Evolutionary conservation across 2,329 filamentous ascomycete species (phyloP).

Genomic region (Fusarium illudens): DNA sequence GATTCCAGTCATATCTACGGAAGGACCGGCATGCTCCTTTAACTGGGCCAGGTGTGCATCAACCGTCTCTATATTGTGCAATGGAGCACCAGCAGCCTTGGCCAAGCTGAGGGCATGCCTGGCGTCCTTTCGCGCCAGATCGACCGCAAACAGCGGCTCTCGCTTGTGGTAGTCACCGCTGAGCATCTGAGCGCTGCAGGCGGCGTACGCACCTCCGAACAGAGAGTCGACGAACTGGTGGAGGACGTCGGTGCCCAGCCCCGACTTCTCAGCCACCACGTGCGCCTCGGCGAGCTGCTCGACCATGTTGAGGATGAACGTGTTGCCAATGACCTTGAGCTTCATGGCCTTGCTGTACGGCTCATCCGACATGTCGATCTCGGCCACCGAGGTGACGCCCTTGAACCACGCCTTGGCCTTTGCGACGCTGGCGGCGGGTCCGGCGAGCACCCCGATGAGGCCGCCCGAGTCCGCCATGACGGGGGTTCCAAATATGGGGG

Average conservation of each 20-base stretch:
- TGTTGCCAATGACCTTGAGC: conserved; percentile 87
- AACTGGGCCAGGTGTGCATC: conserved; percentile 75
- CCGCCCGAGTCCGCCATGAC: conserved; percentile 75
- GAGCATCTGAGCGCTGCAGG: conserved; percentile 78
- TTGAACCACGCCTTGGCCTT: conserved; percentile 75
- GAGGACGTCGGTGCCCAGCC: conserved; percentile 74
- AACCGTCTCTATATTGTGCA: conserved; percentile 72
- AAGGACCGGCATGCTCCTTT: conserved; percentile 71
- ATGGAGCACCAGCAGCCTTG: conserved; percentile 64
- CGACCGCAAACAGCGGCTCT: conserved; percentile 83
- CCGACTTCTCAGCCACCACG: conserved; percentile 80
- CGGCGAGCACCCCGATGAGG: conserved; percentile 78
- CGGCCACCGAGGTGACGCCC: conserved; percentile 73
- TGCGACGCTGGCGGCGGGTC: conserved; percentile 66
- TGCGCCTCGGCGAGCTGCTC: conserved; percentile 82
- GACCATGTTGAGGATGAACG: conserved; percentile 84
- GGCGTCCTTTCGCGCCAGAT: conserved; percentile 84
- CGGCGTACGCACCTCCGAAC: conserved; percentile 78
- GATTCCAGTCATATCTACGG: conserved; percentile 82
- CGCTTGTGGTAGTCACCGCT: conserved; percentile 79
- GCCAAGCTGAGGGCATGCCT: conserved; percentile 77
- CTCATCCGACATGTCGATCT: conserved; percentile 76
- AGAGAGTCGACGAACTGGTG: conserved; percentile 76
- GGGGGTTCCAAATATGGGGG: conserved; percentile 75
- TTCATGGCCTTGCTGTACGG: conserved; percentile 73